A percentile compares a stretch with the other conserved stretches of the same genome.
Conservation (phyloP, 768 basidiomycete species). For the Mycena epipterygia region DNA sequence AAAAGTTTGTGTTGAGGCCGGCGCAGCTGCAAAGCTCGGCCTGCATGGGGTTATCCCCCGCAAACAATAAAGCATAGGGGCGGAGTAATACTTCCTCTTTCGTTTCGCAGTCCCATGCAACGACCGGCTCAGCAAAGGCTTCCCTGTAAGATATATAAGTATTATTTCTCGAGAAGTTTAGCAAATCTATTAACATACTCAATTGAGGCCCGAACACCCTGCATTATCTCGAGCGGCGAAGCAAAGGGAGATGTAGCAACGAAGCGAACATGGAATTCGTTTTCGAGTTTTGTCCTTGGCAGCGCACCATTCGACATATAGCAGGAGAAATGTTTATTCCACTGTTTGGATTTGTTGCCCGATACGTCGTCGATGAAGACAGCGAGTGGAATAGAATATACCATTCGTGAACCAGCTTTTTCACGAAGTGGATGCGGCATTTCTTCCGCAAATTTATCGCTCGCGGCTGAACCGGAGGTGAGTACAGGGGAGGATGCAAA, state of each 20-base stretch:
- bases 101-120: conserved; percentile 14
- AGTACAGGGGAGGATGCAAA: neutral
- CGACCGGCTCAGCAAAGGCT: neutral
- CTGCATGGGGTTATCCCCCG: conserved; percentile 54
- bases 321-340: conserved; percentile 42
- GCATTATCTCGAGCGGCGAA: conserved; percentile 35
- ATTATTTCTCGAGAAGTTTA: neutral
- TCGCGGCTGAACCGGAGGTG: neutral
- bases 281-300: conserved; percentile 31
- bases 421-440: conserved; percentile 25
- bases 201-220: conserved; percentile 24
- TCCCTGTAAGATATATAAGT: neutral
- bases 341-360: conserved; percentile 43
- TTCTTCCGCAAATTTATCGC: neutral
- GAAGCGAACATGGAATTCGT: conserved; percentile 40
- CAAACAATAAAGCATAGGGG: conserved; percentile 32
- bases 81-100: conserved; percentile 26
- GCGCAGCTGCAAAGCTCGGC: conserved; percentile 50
- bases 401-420: conserved; percentile 20
- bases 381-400: conserved; percentile 36
- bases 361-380: conserved; percentile 45
- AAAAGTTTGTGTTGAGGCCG: conserved; percentile 46
- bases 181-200: conserved; percentile 5
- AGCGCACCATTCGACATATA: conserved; percentile 40
- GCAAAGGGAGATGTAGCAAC: conserved; percentile 39